Percentiles rank a stretch among this genome's conserved stretches.
Evolutionary conservation across 2,329 filamentous ascomycete species (phyloP).

Genomic region (Hortaea sp.): DNA sequence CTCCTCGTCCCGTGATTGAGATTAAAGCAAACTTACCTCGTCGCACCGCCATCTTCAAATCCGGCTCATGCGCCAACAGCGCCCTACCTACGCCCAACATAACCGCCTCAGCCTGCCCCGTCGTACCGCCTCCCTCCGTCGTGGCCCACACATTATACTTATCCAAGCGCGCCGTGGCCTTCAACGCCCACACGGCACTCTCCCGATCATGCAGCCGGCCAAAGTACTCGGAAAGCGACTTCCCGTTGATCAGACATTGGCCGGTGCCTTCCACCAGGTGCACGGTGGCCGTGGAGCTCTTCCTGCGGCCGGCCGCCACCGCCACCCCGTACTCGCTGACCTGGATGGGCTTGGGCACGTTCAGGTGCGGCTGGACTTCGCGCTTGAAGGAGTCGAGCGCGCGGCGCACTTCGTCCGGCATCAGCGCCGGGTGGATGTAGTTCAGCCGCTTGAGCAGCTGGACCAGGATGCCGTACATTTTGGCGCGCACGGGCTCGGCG

Average conservation of each 20-base stretch:
- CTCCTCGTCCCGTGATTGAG: not conserved
- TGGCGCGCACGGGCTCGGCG: slow-evolving; percentile 62
- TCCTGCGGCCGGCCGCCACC: slow-evolving; percentile 72
- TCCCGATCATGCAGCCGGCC: slow-evolving; percentile 86
- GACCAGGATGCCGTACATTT: slow-evolving; percentile 70
- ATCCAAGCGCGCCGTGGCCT: slow-evolving; percentile 70
- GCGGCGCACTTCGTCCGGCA: slow-evolving; percentile 57
- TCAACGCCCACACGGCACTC: slow-evolving; percentile 85
- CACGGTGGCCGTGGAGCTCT: slow-evolving; percentile 74
- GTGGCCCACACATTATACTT: slow-evolving; percentile 95
- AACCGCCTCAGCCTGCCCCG: slow-evolving; percentile 90
- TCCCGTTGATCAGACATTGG: slow-evolving; percentile 82
- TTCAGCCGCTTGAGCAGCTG: slow-evolving; percentile 70
- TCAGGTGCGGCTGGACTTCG: slow-evolving; percentile 60
- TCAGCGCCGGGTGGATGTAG: slow-evolving; percentile 68
- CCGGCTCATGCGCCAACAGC: slow-evolving; percentile 82
- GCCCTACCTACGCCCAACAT: slow-evolving; percentile 84
- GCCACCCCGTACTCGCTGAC: slow-evolving; percentile 72
- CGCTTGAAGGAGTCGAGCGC: slow-evolving; percentile 64
- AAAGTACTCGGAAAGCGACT: slow-evolving; percentile 71
- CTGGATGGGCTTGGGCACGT: slow-evolving; percentile 50
- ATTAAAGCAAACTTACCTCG: slow-evolving; percentile 59
- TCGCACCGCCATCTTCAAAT: slow-evolving; percentile 74
- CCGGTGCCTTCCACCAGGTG: slow-evolving; percentile 89
- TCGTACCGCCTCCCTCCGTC: slow-evolving; percentile 77